Conservation (phyloP, 768 basidiomycete species). For the Imleria badia region DNA sequence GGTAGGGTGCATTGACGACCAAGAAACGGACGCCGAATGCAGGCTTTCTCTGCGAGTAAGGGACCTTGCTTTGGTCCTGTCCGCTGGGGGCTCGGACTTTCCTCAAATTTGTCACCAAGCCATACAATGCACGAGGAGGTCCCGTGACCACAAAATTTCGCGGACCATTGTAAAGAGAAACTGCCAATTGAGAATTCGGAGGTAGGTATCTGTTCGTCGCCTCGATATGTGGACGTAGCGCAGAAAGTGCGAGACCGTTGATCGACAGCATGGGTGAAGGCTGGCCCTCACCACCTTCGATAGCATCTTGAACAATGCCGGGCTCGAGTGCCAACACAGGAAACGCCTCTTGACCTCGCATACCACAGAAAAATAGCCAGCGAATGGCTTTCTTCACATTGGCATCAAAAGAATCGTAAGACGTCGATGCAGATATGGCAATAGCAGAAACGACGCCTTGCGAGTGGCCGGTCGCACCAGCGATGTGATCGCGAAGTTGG, state of each 20-base stretch:
- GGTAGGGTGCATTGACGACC: slow-evolving; percentile 95
- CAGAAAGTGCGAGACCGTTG: slow-evolving; percentile 73
- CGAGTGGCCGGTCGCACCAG: slow-evolving; percentile 94
- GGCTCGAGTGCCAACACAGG: slow-evolving; percentile 90
- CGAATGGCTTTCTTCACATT: slow-evolving; percentile 84
- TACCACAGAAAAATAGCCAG: slow-evolving; percentile 92
- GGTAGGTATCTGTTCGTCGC: slow-evolving; percentile 89
- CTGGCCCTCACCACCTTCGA: slow-evolving; percentile 90
- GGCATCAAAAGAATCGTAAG: slow-evolving; percentile 67
- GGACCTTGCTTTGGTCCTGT: slow-evolving; percentile 89
- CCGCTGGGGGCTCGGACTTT: slow-evolving; percentile 87
- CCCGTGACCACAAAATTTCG: slow-evolving; percentile 92
- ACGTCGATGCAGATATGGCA: slow-evolving; percentile 75
- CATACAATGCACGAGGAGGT: slow-evolving; percentile 87
- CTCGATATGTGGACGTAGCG: slow-evolving; percentile 76
- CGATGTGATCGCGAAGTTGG: slow-evolving; percentile 70
- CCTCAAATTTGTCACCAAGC: slow-evolving; percentile 86
- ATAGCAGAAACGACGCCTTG: slow-evolving; percentile 97
- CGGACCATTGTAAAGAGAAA: slow-evolving; percentile 93
- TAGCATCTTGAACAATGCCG: slow-evolving; percentile 77
- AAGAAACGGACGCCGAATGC: slow-evolving; percentile 93
- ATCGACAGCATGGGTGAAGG: slow-evolving; percentile 95
- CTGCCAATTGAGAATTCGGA: slow-evolving; percentile 69
- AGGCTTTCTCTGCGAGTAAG: slow-evolving; percentile 93
- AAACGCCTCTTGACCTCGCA: slow-evolving; percentile 93